Conservation (phyloP, 441 rosid genomes). For the Pelargonium cotyledonis region DNA sequence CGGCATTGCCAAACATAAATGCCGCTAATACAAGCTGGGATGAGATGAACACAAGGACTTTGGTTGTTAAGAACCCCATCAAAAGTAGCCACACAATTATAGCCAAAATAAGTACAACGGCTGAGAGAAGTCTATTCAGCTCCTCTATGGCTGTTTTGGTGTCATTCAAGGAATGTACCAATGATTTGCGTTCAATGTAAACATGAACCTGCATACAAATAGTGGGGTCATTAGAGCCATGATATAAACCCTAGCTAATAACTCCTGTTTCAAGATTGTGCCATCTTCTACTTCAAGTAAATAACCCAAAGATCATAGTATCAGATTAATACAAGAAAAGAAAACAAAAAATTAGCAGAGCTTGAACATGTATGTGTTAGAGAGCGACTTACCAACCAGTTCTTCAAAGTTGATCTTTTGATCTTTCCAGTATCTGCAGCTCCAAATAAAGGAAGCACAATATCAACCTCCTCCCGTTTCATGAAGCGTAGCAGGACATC, state of each 20-base stretch:
- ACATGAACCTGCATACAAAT: constrained; percentile 54
- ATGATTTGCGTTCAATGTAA: constrained; percentile 58
- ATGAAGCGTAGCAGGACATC: constrained; percentile 66
- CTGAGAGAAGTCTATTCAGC: not conserved
- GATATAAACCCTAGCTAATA: not conserved
- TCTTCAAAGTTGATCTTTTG: constrained; percentile 46
- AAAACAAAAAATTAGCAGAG: not conserved
- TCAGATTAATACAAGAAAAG: too few species aligned
- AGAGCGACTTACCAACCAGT: constrained; percentile 62
- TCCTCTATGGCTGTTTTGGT: constrained; percentile 52
- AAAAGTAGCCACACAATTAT: constrained; percentile 63
- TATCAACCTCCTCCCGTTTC: constrained; percentile 80
- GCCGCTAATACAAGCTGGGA: constrained; percentile 66
- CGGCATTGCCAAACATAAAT: constrained; percentile 69
- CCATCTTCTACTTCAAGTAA: not conserved
- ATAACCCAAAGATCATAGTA: not conserved
- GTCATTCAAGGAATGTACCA: constrained; percentile 68
- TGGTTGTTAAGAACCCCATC: constrained; percentile 58
- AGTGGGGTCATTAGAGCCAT: not conserved
- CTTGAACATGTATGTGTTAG: not conserved
- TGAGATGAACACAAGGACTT: constrained; percentile 50
- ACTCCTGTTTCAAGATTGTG: not conserved
- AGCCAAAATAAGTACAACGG: constrained; percentile 44
- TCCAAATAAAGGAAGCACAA: constrained; percentile 57
- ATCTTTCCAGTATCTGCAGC: constrained; percentile 48